Evolutionary conservation across 352 stramenopile species (phyloP).

Genomic region (Phytophthora cactorum): DNA sequence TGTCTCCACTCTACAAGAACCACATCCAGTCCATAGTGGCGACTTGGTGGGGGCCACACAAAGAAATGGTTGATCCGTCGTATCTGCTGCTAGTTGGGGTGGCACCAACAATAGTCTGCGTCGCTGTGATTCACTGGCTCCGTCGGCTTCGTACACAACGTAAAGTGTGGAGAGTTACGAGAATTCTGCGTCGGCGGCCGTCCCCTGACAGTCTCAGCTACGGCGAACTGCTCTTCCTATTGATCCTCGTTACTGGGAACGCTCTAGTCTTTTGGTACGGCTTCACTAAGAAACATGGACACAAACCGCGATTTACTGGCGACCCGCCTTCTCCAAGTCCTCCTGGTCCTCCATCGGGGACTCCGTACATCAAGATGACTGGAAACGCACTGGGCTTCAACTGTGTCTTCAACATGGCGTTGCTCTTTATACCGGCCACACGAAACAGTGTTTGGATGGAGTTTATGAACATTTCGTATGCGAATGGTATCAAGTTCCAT

Average conservation of each 20-base stretch:
- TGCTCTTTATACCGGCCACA: slow-evolving; percentile 53
- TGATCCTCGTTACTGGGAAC: slow-evolving; percentile 34
- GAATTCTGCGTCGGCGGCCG: slow-evolving; percentile 20
- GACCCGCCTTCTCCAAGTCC: neutral
- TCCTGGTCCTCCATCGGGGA: neutral
- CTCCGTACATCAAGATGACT: slow-evolving; percentile 25
- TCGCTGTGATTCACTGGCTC: slow-evolving; percentile 43
- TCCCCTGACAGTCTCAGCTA: slow-evolving; percentile 25
- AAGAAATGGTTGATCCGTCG: slow-evolving; percentile 60
- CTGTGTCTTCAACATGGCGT: slow-evolving; percentile 46
- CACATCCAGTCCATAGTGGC: slow-evolving; percentile 19
- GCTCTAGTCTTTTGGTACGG: slow-evolving; percentile 39
- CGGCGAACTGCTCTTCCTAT: slow-evolving; percentile 45
- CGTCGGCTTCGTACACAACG: slow-evolving; percentile 13
- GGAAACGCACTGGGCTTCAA: slow-evolving; percentile 40
- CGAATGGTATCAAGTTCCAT: slow-evolving; percentile 57
- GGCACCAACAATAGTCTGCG: slow-evolving; percentile 39
- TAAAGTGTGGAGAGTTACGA: slow-evolving; percentile 10
- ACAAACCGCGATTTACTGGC: slow-evolving; percentile 11
- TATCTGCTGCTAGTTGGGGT: slow-evolving; percentile 58
- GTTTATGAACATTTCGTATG: slow-evolving; percentile 54
- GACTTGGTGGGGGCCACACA: slow-evolving; percentile 30
- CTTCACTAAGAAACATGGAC: slow-evolving; percentile 11
- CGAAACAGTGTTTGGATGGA: slow-evolving; percentile 60
- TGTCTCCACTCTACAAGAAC: slow-evolving; percentile 28